Percentiles rank a stretch among this genome's conserved stretches.
phyloP scores from a whole-genome alignment of 345 rosid species.

The Aquilaria sinensis region DNA sequence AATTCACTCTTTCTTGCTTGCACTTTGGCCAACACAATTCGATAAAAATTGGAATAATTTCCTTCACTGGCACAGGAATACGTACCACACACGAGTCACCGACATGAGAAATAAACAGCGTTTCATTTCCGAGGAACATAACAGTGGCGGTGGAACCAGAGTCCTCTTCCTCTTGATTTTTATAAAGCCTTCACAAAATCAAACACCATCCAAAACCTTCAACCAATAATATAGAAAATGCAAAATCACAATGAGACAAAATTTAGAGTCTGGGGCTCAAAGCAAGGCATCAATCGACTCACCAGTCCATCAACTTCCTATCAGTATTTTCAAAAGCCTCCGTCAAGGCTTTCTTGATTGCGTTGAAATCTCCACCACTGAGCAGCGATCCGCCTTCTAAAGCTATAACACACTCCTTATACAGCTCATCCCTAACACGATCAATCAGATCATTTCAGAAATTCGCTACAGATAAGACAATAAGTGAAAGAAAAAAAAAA shows the following conservation, averaged over 20 bases:
- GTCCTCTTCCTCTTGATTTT: conserved; percentile 44
- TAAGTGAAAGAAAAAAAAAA: neutral
- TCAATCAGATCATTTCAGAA: conserved; percentile 4
- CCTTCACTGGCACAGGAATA: neutral
- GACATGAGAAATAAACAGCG: conserved; percentile 65
- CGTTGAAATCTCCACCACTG: conserved; percentile 42
- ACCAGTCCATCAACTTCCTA: conserved; percentile 59
- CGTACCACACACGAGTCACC: conserved; percentile 85
- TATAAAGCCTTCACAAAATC: conserved; percentile 65
- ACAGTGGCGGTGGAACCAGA: conserved; percentile 94
- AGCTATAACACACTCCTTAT: conserved; percentile 67
- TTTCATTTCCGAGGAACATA: conserved; percentile 47
- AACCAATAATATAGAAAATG: conserved; percentile 18
- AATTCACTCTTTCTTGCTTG: too few relatives aligned
- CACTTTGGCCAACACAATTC: too few relatives aligned
- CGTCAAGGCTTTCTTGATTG: conserved; percentile 42
- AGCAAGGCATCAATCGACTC: conserved; percentile 10
- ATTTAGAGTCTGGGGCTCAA: neutral
- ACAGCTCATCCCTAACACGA: conserved; percentile 69
- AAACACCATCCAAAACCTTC: conserved; percentile 30
- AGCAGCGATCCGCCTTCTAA: conserved; percentile 70
- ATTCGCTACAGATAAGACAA: neutral
- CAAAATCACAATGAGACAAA: conserved; percentile 13
- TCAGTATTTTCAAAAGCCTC: conserved; percentile 72
- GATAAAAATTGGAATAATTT: too few relatives aligned